Conservation (phyloP, 305 asterid species). For the Fraxinus ornus region DNA sequence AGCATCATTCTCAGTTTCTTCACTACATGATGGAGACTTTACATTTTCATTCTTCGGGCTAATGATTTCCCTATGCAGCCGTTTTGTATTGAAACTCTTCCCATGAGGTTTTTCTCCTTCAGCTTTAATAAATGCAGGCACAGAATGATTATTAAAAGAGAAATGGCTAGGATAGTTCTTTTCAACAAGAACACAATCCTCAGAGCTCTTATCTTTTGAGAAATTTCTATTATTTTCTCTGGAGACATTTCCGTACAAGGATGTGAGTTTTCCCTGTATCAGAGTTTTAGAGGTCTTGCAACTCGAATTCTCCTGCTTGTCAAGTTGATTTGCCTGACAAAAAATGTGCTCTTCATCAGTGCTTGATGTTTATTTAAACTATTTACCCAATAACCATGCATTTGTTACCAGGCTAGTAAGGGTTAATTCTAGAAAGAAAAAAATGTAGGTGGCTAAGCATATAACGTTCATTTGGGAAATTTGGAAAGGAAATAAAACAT, state of each 20-base stretch:
- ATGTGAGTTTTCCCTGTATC: slow-evolving; percentile 58
- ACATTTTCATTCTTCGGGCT: slow-evolving; percentile 56
- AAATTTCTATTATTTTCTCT: slow-evolving; percentile 37
- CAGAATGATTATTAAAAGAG: slow-evolving; percentile 31
- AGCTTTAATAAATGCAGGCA: slow-evolving; percentile 29
- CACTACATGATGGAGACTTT: slow-evolving; percentile 55
- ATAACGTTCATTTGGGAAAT: slow-evolving; percentile 2
- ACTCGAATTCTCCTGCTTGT: slow-evolving; percentile 36
- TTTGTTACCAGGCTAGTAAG: not conserved
- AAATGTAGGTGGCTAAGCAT: not conserved
- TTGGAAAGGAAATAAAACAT: slow-evolving; percentile 1
- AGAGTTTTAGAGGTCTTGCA: slow-evolving; percentile 45
- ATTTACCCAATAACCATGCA: not conserved
- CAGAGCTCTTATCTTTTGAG: slow-evolving; percentile 39
- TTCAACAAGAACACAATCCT: slow-evolving; percentile 47
- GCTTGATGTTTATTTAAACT: slow-evolving; percentile 8
- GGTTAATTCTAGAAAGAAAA: not conserved
- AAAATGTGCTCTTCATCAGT: slow-evolving; percentile 20
- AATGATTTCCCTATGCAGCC: slow-evolving; percentile 49
- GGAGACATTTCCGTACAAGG: slow-evolving; percentile 52
- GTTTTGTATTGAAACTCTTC: slow-evolving; percentile 48
- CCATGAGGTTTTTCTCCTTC: slow-evolving; percentile 51
- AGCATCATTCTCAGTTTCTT: slow-evolving; percentile 58
- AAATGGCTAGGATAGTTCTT: slow-evolving; percentile 33
- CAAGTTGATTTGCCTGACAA: slow-evolving; percentile 52